phyloP scores from a whole-genome alignment of 768 basidiomycete species.

The Boletus coccyginus region DNA sequence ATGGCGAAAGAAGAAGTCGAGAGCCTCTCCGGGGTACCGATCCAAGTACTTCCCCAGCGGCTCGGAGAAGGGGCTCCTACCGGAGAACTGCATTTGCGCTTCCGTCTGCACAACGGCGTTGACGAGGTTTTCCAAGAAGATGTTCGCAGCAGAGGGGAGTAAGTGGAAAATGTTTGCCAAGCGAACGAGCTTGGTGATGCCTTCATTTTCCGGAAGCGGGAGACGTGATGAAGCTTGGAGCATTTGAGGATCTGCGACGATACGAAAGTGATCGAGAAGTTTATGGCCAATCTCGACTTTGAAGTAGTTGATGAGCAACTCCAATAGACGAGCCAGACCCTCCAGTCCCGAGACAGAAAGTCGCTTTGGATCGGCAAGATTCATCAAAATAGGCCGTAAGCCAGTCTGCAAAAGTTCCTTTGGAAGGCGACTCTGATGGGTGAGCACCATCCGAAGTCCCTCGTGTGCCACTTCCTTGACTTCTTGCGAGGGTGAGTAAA shows the following conservation, averaged over 20 bases:
- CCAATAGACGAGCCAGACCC: conserved; percentile 89
- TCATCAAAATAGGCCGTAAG: conserved; percentile 94
- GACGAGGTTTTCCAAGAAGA: conserved; percentile 86
- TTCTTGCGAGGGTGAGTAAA: conserved; percentile 87
- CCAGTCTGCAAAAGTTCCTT: conserved; percentile 95
- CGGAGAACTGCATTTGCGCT: conserved; percentile 85
- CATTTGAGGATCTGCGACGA: conserved; percentile 87
- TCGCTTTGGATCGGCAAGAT: conserved; percentile 93
- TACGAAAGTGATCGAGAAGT: conserved; percentile 92
- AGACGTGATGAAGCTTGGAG: conserved; percentile 75
- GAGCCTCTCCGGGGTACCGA: conserved; percentile 82
- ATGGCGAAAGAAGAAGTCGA: conserved; percentile 80
- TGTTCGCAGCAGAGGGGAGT: conserved; percentile 88
- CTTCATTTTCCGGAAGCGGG: conserved; percentile 83
- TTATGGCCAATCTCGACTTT: conserved; percentile 99
- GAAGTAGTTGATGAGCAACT: conserved; percentile 97
- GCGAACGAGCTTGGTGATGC: conserved; percentile 90
- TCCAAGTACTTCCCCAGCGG: conserved; percentile 90
- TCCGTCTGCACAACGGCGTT: conserved; percentile 90
- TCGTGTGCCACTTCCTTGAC: conserved; percentile 96
- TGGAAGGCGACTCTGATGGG: conserved; percentile 87
- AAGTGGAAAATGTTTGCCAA: conserved; percentile 97
- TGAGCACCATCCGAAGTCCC: conserved; percentile 83
- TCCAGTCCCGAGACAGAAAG: conserved; percentile 90
- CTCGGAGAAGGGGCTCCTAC: conserved; percentile 87